Evolutionary conservation across 2,329 filamentous ascomycete species (phyloP), one percentile per base, ranked within the genome.

Genomic region (Aureobasidium sp.): DNA sequence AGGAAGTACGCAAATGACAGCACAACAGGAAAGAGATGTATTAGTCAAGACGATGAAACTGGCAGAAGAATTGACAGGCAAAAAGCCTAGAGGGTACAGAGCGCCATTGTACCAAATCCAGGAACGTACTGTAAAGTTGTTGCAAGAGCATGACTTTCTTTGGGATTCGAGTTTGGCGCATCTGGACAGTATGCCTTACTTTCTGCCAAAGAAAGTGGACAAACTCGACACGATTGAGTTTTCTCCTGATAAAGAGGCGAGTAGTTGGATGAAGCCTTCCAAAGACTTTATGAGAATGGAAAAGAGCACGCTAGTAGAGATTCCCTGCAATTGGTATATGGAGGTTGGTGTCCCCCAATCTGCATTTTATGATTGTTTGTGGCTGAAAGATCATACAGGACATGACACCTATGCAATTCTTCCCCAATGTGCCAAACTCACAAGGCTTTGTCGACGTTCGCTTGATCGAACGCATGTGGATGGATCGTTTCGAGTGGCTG

Each of bases 391-490:
- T 26, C 20, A 12, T n/a, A 39, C 43, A 59, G 46, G 80, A 82
- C 64, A 80, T 78, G 75, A 80, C 78, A 53, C 79, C 78, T 0
- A 64, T 81, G 63, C 77, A 79, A 50, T 80, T 75, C 65, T 77
- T 71, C 61, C 78, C 78, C 8, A 74, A 79, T 57, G 73, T 72
- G 12, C 67, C 75, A 1, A 85, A 85, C 64, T 81, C 78, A 2
- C 79, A 81, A 47, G 84, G 84, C 1, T 86, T 84, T 67, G 82
- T 85, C 0, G 80, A 82, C 59, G 78, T 81, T 5, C 75, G 79
- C 10, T 76, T 81, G 1, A 78, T 86, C 32, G 83, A 86, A 74
- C 76, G 80, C 63, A 81, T 86, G 75, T 86, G 84, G 84, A 80
- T 76, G 66, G 83, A 85, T 66, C 77, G 81, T 13, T 84, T 86